Evolutionary conservation across 2,329 filamentous ascomycete genomes (phyloP).

Genomic region (Trichoderma asperellum): DNA sequence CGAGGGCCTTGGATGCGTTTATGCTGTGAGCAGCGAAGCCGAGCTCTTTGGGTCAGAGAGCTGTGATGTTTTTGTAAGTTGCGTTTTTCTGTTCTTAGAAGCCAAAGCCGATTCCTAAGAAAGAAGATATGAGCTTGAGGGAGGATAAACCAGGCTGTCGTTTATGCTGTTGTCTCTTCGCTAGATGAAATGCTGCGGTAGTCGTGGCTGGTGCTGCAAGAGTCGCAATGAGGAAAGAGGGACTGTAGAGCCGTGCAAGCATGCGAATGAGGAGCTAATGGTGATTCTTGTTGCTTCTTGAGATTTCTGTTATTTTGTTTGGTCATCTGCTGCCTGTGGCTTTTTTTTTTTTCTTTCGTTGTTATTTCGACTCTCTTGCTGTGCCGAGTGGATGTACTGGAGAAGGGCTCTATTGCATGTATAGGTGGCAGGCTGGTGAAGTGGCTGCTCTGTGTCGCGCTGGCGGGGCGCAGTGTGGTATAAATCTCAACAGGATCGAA

Average conservation of each 20-base stretch:
- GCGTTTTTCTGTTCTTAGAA: background rate
- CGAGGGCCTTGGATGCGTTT: background rate
- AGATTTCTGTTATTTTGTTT: background rate
- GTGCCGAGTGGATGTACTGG: background rate
- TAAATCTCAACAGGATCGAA: background rate
- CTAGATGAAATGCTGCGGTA: background rate
- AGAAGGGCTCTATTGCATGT: background rate
- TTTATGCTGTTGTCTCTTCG: background rate
- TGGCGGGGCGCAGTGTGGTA: background rate
- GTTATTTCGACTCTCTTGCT: background rate
- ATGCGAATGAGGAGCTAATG: background rate
- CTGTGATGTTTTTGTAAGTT: background rate
- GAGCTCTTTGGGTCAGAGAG: background rate
- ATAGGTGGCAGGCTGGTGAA: background rate
- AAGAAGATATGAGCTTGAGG: background rate
- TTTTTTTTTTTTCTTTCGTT: background rate
- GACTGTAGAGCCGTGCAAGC: slow-evolving; percentile 4
- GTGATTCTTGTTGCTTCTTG: background rate
- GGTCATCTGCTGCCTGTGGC: background rate
- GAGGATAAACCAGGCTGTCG: too few species aligned
- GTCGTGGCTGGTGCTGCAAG: slow-evolving; percentile 13
- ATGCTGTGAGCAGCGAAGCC: background rate
- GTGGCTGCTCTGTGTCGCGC: slow-evolving; percentile 13
- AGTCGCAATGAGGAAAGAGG: slow-evolving; percentile 20
- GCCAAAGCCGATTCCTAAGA: background rate